A percentile compares a stretch with the other conserved stretches of the same genome.
Evolutionary conservation across 345 rosid genomes (phyloP).

Genomic region (Salix viminalis): DNA sequence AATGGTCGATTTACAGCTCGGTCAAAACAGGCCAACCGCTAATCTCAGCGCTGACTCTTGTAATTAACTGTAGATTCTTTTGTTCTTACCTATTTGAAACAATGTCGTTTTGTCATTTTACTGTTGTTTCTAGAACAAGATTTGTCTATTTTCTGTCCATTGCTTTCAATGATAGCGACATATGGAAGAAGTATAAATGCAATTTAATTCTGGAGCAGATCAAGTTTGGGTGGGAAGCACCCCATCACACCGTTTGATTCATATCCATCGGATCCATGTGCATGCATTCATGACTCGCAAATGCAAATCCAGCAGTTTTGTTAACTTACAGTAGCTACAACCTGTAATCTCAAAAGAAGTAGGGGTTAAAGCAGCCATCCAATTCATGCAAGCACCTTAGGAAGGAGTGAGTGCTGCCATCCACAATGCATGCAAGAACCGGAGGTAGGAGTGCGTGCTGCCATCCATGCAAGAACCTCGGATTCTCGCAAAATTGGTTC

Average conservation of each 20-base stretch:
- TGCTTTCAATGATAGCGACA: background rate
- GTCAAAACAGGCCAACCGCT: no score
- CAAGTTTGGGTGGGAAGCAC: background rate
- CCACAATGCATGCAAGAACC: no score
- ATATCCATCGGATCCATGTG: background rate
- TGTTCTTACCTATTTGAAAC: no score
- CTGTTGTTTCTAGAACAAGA: no score
- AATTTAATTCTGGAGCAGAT: background rate
- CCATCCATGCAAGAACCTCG: no score
- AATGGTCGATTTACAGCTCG: no score
- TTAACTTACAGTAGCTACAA: background rate
- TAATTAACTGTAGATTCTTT: no score
- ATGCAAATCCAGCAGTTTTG: background rate
- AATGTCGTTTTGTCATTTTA: no score
- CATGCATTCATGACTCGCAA: background rate
- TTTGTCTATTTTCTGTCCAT: background rate
- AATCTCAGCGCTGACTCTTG: no score
- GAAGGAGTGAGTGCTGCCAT: no score
- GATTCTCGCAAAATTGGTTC: background rate
- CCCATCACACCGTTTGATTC: background rate
- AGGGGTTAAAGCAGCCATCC: background rate
- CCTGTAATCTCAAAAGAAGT: background rate
- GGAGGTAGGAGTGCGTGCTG: no score
- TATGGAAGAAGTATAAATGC: background rate
- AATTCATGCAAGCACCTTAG: no score